Evolutionary conservation across 75 land plant genomes (phyloP).

Genomic region (Pinus tabuliformis): DNA sequence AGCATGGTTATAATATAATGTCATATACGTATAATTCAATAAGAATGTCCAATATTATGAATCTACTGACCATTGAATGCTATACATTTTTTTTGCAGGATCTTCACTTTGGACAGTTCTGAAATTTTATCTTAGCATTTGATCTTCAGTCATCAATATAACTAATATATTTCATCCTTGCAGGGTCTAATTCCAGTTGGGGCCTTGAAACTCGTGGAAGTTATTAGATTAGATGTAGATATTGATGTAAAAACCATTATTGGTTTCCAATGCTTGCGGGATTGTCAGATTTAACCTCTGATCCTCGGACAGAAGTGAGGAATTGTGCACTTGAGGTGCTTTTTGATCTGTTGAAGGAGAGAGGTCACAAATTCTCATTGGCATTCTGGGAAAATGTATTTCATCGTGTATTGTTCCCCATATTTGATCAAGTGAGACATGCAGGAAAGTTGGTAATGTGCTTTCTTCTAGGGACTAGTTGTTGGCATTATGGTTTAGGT

Average conservation of each 20-base stretch:
- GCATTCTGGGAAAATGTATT: slow-evolving; percentile 95
- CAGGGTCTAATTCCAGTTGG: slow-evolving; percentile 96
- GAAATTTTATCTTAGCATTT: background rate
- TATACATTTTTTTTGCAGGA: background rate
- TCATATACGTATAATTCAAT: background rate
- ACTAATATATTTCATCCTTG: background rate
- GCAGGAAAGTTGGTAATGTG: slow-evolving; percentile 53
- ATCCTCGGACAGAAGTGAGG: slow-evolving; percentile 85
- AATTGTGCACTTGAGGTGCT: slow-evolving; percentile 96
- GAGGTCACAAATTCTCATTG: slow-evolving; percentile 84
- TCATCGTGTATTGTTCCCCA: slow-evolving; percentile 89
- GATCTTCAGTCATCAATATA: background rate
- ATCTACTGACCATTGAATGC: background rate
- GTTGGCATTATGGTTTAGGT: no score
- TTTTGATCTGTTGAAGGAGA: slow-evolving; percentile 93
- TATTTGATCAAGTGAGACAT: slow-evolving; percentile 88
- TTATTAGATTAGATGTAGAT: slow-evolving; percentile 12
- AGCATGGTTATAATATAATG: background rate
- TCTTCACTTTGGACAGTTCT: background rate
- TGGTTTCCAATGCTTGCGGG: slow-evolving; percentile 99
- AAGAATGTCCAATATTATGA: background rate
- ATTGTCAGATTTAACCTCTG: slow-evolving; percentile 89
- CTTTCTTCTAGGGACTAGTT: slow-evolving; percentile 61
- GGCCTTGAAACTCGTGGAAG: slow-evolving; percentile 60
- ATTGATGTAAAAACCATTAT: slow-evolving; percentile 87